Evolutionary conservation across 352 stramenopile species (phyloP), one percentile per base, ranked within the genome.

Genomic region (Phytophthora quininea): DNA sequence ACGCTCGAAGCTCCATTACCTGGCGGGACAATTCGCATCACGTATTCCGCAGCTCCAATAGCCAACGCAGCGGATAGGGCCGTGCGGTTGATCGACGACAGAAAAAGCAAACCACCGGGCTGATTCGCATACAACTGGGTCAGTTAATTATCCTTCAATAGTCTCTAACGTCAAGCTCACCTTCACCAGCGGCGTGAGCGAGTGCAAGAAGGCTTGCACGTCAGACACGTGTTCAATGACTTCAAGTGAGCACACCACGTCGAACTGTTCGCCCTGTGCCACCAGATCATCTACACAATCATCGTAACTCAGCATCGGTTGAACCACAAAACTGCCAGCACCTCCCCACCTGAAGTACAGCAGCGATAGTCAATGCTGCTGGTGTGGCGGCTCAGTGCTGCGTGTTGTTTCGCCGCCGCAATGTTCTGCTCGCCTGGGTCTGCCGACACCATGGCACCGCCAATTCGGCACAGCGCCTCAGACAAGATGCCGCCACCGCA

Each of bases 81-180:
- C 7, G 86, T 95, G 47, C 88, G 86, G 68, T 94, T 96, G 67
- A 96, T 93, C 38, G 88, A 91, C 62, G 88, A 96, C 57, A 96
- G 57, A 66, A 96, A 96, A 11, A 96, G 57, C 54, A 96, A 32
- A 4, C 88, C 88, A 31, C 85, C 86, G 10, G 85, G 84, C 83
- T 92, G 7, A 1, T 61, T 2, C 69, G n/a, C 1, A 59, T 33
- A 42, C 40, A 64, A 42, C 7, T 31, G 49, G 19, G 51, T 31
- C 12, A 15, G 38, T 53, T 4, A n/a, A 37, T 12, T 40, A 40
- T 11, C 8, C 19, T 10, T 11, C 38, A 40, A 51, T 1, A 6
- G 12, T 2, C 7, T 6, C 10, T 46, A 2, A n/a, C 32, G n/a
- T 58, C 33, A 32, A 2, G n/a, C 62, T 57, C 47, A 93, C 85